Evolutionary conservation across 306 rosid genomes (phyloP).

Genomic region (Malus orientalis): DNA sequence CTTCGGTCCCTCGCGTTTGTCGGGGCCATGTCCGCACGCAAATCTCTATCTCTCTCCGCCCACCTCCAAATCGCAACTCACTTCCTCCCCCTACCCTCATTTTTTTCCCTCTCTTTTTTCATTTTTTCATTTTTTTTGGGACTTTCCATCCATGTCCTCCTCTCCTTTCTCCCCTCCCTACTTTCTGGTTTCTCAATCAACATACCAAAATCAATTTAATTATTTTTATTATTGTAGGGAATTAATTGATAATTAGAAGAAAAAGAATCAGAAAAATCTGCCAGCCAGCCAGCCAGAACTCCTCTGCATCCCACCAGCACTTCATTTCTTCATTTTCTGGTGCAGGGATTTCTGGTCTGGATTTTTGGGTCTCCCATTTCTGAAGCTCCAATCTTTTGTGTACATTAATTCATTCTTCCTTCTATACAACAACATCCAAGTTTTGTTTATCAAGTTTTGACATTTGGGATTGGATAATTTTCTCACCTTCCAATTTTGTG

Average conservation of each 20-base stretch:
- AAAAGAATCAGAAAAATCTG: neutral
- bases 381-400: neutral
- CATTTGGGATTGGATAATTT: neutral
- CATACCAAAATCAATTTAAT: neutral
- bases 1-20: slow-evolving; percentile 29
- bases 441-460: neutral
- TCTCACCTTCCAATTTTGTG: neutral
- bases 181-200: neutral
- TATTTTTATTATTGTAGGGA: neutral
- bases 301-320: slow-evolving; percentile 3
- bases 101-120: neutral
- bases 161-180: neutral
- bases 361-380: neutral
- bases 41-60: slow-evolving; percentile 27
- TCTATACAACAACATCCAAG: neutral
- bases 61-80: slow-evolving; percentile 23
- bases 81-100: slow-evolving; percentile 5
- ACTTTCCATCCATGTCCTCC: slow-evolving; percentile 19
- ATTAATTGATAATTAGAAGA: neutral
- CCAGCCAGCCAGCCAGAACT: slow-evolving; percentile 3
- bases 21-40: slow-evolving; percentile 28
- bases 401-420: neutral
- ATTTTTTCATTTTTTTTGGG: neutral
- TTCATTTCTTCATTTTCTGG: neutral
- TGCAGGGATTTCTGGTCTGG: slow-evolving; percentile 25